These are phyloP conservation scores for Cercospora sojina DNA, from an alignment of 2,329 filamentous ascomycete species.

Conservation along the genomic window DNA sequence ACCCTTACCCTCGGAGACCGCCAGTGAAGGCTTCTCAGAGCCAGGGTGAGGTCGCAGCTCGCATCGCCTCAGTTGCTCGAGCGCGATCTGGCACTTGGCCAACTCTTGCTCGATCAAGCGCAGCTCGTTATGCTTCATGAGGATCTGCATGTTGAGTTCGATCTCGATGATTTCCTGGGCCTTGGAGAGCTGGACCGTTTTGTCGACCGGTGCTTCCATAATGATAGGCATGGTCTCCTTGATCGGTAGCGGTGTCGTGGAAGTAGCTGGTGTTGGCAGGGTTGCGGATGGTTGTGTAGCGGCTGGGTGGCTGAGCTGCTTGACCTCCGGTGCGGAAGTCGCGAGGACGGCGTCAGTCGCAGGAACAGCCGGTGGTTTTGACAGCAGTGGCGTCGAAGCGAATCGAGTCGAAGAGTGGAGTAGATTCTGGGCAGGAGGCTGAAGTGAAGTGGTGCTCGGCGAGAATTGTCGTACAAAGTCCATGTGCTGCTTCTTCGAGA, in stretches of 20 bases:
- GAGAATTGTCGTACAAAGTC: conserved; percentile 31
- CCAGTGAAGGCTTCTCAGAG: conserved; percentile 63
- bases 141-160: conserved; percentile 85
- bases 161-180: conserved; percentile 74
- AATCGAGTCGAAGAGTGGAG: neutral
- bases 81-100: conserved; percentile 87
- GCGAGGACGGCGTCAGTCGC: conserved; percentile 11
- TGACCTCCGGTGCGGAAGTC: neutral
- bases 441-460: conserved; percentile 12
- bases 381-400: conserved; percentile 10
- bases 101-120: conserved; percentile 94
- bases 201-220: conserved; percentile 10
- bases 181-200: conserved; percentile 42
- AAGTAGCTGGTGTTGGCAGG: neutral
- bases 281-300: neutral
- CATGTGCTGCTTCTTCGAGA: conserved; percentile 28
- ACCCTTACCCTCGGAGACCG: conserved; percentile 73
- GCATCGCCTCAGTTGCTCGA: conserved; percentile 91
- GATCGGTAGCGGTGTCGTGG: conserved; percentile 8
- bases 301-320: neutral
- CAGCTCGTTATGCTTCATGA: conserved; percentile 91
- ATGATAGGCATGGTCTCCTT: conserved; percentile 17
- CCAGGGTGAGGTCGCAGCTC: conserved; percentile 87
- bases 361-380: neutral
- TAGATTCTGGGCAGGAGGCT: neutral